These are phyloP conservation scores for Hibiscus mutabilis DNA, from an alignment of 345 rosid genomes.

Conservation along the genomic window DNA sequence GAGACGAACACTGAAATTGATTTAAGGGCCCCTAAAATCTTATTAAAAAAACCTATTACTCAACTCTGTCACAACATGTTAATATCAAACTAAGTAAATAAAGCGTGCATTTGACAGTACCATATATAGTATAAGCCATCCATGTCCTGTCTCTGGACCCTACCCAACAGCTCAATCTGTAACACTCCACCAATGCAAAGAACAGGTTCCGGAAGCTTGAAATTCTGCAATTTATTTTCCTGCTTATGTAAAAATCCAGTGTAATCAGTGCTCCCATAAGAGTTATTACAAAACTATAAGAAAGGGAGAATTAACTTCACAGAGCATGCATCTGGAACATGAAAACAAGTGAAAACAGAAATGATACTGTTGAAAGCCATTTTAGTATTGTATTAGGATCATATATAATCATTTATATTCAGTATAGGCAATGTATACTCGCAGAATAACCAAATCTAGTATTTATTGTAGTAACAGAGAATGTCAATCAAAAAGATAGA, in stretches of 20 bases:
- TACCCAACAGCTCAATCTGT: constrained; percentile 74
- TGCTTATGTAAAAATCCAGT: constrained; percentile 22
- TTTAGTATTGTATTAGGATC: background rate
- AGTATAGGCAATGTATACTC: background rate
- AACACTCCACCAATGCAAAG: constrained; percentile 77
- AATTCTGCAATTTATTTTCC: constrained; percentile 69
- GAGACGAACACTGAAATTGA: background rate
- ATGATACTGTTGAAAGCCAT: too few relatives aligned
- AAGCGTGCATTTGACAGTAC: constrained; percentile 30
- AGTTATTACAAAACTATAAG: background rate
- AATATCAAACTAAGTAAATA: background rate
- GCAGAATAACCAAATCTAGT: background rate
- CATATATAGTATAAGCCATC: constrained; percentile 83
- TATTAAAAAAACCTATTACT: background rate
- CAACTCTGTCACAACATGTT: background rate
- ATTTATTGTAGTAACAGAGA: background rate
- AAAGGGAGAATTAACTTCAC: background rate
- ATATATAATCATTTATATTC: background rate
- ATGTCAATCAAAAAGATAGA: background rate
- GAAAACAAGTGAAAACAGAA: background rate
- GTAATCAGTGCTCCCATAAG: background rate
- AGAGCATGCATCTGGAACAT: background rate
- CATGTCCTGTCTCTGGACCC: constrained; percentile 79
- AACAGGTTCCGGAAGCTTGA: constrained; percentile 78
- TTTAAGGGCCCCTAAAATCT: background rate